These are phyloP conservation scores for Globisporangium sylvaticum DNA, from an alignment of 352 stramenopile genomes.

Conservation along the genomic window DNA sequence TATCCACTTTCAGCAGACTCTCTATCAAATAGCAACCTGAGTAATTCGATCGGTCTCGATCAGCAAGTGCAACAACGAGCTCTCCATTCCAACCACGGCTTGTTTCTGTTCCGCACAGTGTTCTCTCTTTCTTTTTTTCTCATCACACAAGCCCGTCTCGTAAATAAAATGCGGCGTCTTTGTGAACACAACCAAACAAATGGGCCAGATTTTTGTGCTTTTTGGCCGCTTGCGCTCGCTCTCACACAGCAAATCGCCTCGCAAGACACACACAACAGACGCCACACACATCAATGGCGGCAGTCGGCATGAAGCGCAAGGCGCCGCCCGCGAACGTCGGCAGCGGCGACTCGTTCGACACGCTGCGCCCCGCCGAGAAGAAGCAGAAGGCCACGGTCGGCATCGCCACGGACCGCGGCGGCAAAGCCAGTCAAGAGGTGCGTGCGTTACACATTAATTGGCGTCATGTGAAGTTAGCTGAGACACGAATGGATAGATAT, in stretches of 20 bases:
- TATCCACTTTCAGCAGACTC: neutral
- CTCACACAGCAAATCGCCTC: slow-evolving; percentile 6
- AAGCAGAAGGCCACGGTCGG: slow-evolving; percentile 51
- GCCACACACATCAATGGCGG: neutral
- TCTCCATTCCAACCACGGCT: neutral
- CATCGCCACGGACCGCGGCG: slow-evolving; percentile 64
- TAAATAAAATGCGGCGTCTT: slow-evolving; percentile 6
- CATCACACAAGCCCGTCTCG: neutral
- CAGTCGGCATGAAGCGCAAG: slow-evolving; percentile 35
- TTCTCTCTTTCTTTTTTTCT: slow-evolving; percentile 6
- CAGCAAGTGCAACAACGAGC: neutral
- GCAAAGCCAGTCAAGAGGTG: slow-evolving; percentile 75
- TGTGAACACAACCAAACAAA: slow-evolving; percentile 5
- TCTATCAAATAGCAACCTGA: neutral
- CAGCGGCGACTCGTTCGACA: slow-evolving; percentile 16
- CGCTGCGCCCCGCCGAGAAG: slow-evolving; percentile 21
- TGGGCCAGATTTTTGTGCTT: neutral
- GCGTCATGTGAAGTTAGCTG: neutral
- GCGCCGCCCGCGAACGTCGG: slow-evolving; percentile 16
- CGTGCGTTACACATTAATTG: slow-evolving; percentile 5
- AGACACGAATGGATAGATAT: neutral
- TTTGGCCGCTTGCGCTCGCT: neutral
- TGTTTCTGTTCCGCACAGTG: neutral
- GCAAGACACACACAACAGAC: neutral
- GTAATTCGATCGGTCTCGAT: neutral